Conservation (phyloP, 176 grass and related monocot species). For the Elymus sibiricus region DNA sequence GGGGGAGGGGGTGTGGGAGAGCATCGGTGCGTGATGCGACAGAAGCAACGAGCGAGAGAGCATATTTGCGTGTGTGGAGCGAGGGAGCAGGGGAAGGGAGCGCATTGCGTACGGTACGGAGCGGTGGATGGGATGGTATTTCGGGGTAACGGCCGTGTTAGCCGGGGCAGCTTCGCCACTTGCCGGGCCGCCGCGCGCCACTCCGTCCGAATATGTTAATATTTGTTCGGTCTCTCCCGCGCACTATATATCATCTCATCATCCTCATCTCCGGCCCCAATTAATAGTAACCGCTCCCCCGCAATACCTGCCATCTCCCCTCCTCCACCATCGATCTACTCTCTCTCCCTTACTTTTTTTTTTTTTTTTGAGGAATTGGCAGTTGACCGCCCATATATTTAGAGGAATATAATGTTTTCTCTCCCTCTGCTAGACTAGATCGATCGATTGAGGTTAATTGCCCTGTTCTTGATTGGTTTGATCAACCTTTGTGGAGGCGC, state of each 20-base stretch:
- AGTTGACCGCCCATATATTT: no score
- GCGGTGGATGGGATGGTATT: neutral
- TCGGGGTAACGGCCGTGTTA: conserved; percentile 22
- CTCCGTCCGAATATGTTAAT: neutral
- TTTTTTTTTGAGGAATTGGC: no score
- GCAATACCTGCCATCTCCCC: conserved; percentile 11
- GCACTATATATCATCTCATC: conserved; percentile 18
- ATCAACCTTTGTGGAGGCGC: neutral
- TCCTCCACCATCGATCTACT: neutral
- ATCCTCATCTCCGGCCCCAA: neutral
- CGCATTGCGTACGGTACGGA: neutral
- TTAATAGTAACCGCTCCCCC: conserved; percentile 21
- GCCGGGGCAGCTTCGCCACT: conserved; percentile 28
- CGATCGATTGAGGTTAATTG: neutral
- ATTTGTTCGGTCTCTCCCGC: neutral
- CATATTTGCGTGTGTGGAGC: neutral
- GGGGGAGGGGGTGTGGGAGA: no score
- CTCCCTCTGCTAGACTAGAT: neutral
- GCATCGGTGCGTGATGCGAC: neutral
- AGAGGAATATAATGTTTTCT: no score
- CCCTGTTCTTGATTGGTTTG: neutral
- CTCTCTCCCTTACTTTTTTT: neutral
- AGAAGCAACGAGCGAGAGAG: neutral
- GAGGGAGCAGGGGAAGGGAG: no score
- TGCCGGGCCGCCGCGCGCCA: conserved; percentile 13